A percentile compares a stretch with the other conserved stretches of the same genome.
Conservation (phyloP, 2,329 filamentous ascomycete species). For the Phyllosticta ampelicida region DNA sequence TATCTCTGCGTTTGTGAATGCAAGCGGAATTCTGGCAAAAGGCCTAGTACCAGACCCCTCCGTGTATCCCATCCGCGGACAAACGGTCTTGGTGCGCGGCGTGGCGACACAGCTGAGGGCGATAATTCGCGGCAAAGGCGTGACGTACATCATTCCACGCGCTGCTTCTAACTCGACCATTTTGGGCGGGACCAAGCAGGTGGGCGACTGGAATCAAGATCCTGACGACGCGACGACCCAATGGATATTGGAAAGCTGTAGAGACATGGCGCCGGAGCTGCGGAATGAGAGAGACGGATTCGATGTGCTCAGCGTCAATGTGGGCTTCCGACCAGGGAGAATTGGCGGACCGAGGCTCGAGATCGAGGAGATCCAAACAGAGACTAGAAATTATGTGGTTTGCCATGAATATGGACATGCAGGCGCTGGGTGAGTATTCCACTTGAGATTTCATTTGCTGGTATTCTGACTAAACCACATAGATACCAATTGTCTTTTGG, state of each 20-base stretch:
- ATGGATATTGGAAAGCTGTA: conserved; percentile 28
- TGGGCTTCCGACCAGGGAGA: conserved; percentile 35
- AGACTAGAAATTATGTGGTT: conserved; percentile 20
- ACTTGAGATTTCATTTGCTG: background rate
- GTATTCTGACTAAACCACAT: background rate
- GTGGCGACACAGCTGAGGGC: conserved; percentile 21
- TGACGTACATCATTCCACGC: conserved; percentile 33
- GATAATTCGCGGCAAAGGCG: conserved; percentile 16
- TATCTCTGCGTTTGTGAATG: conserved; percentile 29
- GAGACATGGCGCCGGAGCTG: conserved; percentile 26
- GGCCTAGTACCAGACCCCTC: conserved; percentile 24
- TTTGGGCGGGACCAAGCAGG: conserved; percentile 36
- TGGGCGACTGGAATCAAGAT: conserved; percentile 23
- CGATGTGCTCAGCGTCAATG: conserved; percentile 33
- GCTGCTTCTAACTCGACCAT: conserved; percentile 31
- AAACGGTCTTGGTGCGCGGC: conserved; percentile 36
- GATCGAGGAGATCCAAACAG: conserved; percentile 21
- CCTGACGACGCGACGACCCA: conserved; percentile 24
- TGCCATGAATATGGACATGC: conserved; percentile 40
- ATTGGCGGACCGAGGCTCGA: conserved; percentile 34
- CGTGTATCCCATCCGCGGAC: conserved; percentile 35
- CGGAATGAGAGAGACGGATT: conserved; percentile 23
- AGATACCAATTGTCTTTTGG: conserved; percentile 15
- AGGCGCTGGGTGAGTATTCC: conserved; percentile 26
- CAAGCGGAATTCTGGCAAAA: conserved; percentile 31